A percentile compares a stretch with the other conserved stretches of the same genome.
phyloP scores from a whole-genome alignment of 176 grass and related monocot genomes.

The Eragrostis curvula region DNA sequence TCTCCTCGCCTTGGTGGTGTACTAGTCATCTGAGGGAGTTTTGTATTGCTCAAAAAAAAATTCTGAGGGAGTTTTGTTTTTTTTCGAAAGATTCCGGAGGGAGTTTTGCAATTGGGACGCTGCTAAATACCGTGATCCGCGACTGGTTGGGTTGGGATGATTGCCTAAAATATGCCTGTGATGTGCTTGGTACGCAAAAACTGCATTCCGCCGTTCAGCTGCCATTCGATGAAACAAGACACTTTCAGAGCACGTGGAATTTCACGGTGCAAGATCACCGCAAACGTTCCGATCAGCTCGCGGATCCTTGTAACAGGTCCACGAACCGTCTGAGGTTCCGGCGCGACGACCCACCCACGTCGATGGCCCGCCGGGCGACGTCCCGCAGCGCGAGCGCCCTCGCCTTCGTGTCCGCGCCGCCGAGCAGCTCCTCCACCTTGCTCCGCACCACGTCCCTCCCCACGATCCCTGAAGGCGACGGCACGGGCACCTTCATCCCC shows the following conservation, averaged over 20 bases:
- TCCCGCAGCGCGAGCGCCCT: constrained; percentile 35
- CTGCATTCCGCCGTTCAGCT: no score
- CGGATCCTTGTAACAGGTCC: constrained; percentile 1
- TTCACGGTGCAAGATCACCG: not conserved
- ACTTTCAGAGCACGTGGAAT: not conserved
- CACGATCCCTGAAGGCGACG: constrained; percentile 19
- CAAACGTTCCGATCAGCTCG: not conserved
- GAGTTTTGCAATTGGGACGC: no score
- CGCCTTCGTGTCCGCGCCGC: constrained; percentile 27
- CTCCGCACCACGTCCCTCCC: constrained; percentile 42
- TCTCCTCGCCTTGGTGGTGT: no score
- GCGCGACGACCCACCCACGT: constrained; percentile 26
- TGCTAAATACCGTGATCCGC: no score
- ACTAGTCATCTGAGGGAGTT: no score
- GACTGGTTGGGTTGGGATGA: no score
- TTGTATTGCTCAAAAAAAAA: no score
- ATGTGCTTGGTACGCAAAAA: no score
- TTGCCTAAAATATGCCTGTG: no score
- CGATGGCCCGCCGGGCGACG: not conserved
- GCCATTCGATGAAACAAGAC: not conserved
- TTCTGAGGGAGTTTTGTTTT: no score
- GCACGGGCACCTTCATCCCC: constrained; percentile 42
- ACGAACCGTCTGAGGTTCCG: constrained; percentile 31
- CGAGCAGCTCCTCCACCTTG: constrained; percentile 51
- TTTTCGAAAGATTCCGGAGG: no score